Evolutionary conservation across 331 rosid genomes (phyloP).

Genomic region (Malus hybrid): DNA sequence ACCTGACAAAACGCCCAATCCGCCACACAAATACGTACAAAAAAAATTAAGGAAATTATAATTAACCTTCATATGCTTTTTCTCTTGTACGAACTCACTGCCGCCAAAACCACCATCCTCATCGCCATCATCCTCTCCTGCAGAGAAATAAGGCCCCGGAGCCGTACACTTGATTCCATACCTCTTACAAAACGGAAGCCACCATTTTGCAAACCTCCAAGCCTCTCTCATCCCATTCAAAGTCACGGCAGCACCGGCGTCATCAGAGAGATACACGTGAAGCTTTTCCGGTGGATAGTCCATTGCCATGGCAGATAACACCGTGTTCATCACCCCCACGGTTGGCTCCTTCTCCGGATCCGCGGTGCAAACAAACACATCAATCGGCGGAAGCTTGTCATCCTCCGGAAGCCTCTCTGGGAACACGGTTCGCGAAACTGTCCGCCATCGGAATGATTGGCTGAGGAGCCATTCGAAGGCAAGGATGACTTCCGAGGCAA

Average conservation of each 20-base stretch:
- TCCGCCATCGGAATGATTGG: slow-evolving; percentile 44
- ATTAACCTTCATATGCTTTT: slow-evolving; percentile 26
- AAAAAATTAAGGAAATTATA: no score
- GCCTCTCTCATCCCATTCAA: slow-evolving; percentile 41
- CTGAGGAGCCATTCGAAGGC: slow-evolving; percentile 52
- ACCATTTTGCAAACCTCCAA: slow-evolving; percentile 42
- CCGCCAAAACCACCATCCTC: background rate
- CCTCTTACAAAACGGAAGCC: slow-evolving; percentile 57
- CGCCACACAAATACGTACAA: no score
- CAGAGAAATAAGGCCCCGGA: slow-evolving; percentile 50
- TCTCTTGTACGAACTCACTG: slow-evolving; percentile 27
- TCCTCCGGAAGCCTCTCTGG: slow-evolving; percentile 44
- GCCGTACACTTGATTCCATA: slow-evolving; percentile 33
- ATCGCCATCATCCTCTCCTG: slow-evolving; percentile 12
- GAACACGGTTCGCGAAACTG: slow-evolving; percentile 30
- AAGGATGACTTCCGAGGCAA: slow-evolving; percentile 44
- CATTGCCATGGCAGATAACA: slow-evolving; percentile 66
- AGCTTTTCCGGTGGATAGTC: slow-evolving; percentile 64
- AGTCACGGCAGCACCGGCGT: slow-evolving; percentile 47
- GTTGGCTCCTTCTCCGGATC: slow-evolving; percentile 60
- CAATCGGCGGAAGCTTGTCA: slow-evolving; percentile 45
- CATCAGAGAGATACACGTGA: slow-evolving; percentile 60
- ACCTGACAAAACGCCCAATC: no score
- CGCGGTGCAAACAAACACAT: slow-evolving; percentile 58
- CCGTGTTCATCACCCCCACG: slow-evolving; percentile 56